phyloP scores from a whole-genome alignment of 331 rosid species.

The Saraca asoca region DNA sequence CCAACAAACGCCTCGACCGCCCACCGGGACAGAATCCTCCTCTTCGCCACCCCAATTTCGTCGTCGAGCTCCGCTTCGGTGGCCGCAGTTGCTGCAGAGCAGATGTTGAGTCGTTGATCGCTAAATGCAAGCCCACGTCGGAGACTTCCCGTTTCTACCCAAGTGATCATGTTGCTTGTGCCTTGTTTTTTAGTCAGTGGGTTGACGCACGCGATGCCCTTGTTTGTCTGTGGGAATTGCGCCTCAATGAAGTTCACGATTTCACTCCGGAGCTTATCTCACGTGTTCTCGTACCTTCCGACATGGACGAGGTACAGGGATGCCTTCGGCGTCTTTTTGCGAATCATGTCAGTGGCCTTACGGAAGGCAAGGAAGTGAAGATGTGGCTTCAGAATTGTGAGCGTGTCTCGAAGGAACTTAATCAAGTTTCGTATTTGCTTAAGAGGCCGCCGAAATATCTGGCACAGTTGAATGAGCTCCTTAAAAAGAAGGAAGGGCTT shows the following conservation, averaged over 20 bases:
- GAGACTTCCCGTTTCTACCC: conserved; percentile 17
- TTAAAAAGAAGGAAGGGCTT: conserved; percentile 42
- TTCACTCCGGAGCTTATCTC: conserved; percentile 48
- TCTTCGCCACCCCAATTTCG: conserved; percentile 38
- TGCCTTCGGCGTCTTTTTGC: conserved; percentile 51
- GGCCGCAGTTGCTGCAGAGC: conserved; percentile 13
- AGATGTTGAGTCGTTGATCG: conserved; percentile 42
- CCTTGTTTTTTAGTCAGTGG: conserved; percentile 53
- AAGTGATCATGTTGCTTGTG: conserved; percentile 37
- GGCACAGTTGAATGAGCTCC: background rate
- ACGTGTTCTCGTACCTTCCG: conserved; percentile 46
- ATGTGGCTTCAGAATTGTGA: conserved; percentile 47
- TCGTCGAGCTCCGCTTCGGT: conserved; percentile 42
- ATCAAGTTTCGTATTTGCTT: background rate
- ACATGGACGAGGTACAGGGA: conserved; percentile 48
- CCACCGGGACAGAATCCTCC: conserved; percentile 18
- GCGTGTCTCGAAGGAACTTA: conserved; percentile 40
- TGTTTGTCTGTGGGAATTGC: conserved; percentile 63
- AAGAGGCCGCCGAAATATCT: background rate
- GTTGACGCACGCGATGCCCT: conserved; percentile 54
- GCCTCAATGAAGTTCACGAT: conserved; percentile 51
- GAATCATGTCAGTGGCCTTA: conserved; percentile 42
- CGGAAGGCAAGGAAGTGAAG: conserved; percentile 61
- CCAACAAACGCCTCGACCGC: conserved; percentile 17
- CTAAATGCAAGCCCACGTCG: conserved; percentile 43